phyloP scores from a whole-genome alignment of 2,329 filamentous ascomycete genomes.

The Aspergillus felis region DNA sequence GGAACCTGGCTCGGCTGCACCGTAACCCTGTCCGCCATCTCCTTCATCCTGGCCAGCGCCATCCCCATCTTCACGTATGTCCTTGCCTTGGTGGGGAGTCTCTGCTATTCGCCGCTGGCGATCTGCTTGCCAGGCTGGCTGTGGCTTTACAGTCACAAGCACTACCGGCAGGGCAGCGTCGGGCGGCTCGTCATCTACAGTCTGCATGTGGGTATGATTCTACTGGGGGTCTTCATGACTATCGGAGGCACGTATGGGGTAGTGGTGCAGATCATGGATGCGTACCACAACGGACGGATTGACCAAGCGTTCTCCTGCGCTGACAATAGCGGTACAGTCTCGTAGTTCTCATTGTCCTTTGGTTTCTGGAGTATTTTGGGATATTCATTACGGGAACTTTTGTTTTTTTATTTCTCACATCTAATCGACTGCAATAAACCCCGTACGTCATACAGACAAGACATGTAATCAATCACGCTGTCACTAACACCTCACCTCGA shows the following conservation, averaged over 20 bases:
- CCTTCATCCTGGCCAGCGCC: slow-evolving; percentile 51
- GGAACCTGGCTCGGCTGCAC: slow-evolving; percentile 49
- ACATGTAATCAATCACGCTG: too few relatives aligned
- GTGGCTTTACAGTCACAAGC: slow-evolving; percentile 49
- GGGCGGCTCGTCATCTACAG: not conserved
- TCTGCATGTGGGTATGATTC: not conserved
- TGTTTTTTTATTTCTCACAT: too few relatives aligned
- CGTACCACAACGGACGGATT: not conserved
- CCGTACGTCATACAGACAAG: too few relatives aligned
- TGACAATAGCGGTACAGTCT: not conserved
- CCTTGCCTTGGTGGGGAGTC: slow-evolving; percentile 45
- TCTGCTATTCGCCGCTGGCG: slow-evolving; percentile 51
- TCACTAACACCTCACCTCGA: not conserved
- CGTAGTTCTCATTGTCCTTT: not conserved
- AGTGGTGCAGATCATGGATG: not conserved
- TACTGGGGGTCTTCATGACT: not conserved
- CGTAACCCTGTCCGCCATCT: slow-evolving; percentile 38
- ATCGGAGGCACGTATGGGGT: not conserved
- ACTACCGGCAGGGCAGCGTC: slow-evolving; percentile 26
- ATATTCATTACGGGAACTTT: not conserved
- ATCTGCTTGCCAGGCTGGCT: slow-evolving; percentile 48
- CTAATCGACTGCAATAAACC: too few relatives aligned
- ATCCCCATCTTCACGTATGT: slow-evolving; percentile 56
- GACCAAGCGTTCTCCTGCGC: not conserved
- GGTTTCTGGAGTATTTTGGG: too few relatives aligned